Base-by-base conservation (phyloP, 176 grass and related monocot species). In the Carex myosuroides region DNA sequence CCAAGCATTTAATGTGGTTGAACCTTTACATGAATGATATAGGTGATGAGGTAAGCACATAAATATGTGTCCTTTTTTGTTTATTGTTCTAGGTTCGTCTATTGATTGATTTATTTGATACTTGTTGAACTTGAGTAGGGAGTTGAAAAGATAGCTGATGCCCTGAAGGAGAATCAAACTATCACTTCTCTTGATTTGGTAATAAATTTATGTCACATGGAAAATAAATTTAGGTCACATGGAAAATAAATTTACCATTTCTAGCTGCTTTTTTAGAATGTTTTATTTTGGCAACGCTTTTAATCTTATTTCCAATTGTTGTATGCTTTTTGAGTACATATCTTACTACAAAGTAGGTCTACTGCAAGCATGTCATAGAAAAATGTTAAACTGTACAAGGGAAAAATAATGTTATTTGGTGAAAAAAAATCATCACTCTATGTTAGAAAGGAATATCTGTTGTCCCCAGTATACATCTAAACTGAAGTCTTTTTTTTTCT, bases 21-120 rank as follows among this genome's bases (percentile, higher is more conserved):
- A 95, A 94, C 85, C 93, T 99, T 60, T 99, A 94, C 84, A 99
- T 99, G 93, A 95, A 99, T 54, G 96, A 99, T 67, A 89, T 99
- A 50, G 79, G 93, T 0, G 93, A 95, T 18, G 96, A 94, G 91
- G 96, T 95, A 85, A 79, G 16, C 37, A 87, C 76, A 56, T 85
- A 60, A 71, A 69, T 82, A 16, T 84, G 2, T 84, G 11, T 48
- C 78, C 48, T 64, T 62, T 1, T 82, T 39, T 90, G 22, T 67
- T 64, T 58, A 18, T 86, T 74, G 17, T 24, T 12, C 55, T 7
- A 33, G 64, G 86, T 76, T 70, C 83, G 54, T 79, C 58, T 70
- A 53, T 77, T 77, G 22, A 77, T 77, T 77, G 5, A 85, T 6
- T 63, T 11, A 72, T 50, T 48, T 87, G 18, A 88, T 24, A 86